Base-by-base conservation (phyloP, 2,329 filamentous ascomycete species). In the Aspergillus arachidicola region DNA sequence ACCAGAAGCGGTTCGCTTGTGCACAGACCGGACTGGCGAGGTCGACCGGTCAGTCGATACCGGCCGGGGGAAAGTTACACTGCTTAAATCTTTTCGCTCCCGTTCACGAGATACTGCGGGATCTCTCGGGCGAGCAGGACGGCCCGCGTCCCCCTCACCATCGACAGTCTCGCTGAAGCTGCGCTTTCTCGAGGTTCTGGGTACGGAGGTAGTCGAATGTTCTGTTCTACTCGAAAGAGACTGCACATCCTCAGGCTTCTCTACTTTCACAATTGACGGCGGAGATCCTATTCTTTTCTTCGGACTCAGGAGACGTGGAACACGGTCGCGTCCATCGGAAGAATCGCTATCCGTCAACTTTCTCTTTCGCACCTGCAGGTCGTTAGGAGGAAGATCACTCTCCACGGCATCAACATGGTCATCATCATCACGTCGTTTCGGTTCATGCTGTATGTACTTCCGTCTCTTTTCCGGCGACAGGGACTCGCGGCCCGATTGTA, bases 381-480 rank as follows among this genome's bases (percentile, higher is more conserved):
- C 69, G 61, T 72, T 70, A 26, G 63, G 58, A 19, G 68, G 64
- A 16, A 65, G 63, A 56, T 69, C 70, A 38, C 69, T 62, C 59
- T 70, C 68, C 60, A 62, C 62, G 10, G 62, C 57, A 58, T 66
- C 66, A 61, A 65, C 54, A 34, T 56, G 62, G 59, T 68, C 63
- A 50, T 71, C 66, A 64, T 75, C 71, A 60, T 74, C 68, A 64
- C 68, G 71, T 59, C 72, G 73, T 68, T 73, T 71, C 57, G 72
- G 72, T 59, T 78, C 73, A 69, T 80, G 79, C 51, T 75, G 70
- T 58, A 79, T 77, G 61, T 74, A 73, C 62, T 77, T 79, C 62
- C 77, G 77, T 69, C 78, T 79, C 72, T 82, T 82, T 71, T 82
- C 79, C 6, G 81, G 80, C 7, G 81, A 81, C 60, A 80, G 66